Evolutionary conservation across 78 protist genomes (phyloP).

Genomic region (Ministeria vibrans): DNA sequence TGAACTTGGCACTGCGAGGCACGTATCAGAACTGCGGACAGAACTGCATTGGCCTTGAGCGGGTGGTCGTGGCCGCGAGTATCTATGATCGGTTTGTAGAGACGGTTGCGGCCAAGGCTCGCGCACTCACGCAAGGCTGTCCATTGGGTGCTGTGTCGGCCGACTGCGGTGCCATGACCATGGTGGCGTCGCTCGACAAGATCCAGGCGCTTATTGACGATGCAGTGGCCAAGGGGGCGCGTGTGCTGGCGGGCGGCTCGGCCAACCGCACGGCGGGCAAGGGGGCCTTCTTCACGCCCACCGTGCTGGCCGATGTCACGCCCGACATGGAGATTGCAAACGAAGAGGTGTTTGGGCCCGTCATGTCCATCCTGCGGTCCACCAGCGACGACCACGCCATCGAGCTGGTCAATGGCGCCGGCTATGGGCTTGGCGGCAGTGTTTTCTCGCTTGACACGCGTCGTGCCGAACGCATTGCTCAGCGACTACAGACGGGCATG

Average conservation of each 20-base stretch:
- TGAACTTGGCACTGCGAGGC: slow-evolving; percentile 25
- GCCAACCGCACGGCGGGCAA: neutral
- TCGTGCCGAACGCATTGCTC: slow-evolving; percentile 63
- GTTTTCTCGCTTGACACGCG: slow-evolving; percentile 39
- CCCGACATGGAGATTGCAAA: slow-evolving; percentile 23
- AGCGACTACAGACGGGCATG: too few species aligned
- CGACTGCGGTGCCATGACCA: slow-evolving; percentile 66
- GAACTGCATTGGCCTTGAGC: slow-evolving; percentile 33
- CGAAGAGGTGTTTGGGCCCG: slow-evolving; percentile 76
- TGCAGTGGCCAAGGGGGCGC: slow-evolving; percentile 63
- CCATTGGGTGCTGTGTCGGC: slow-evolving; percentile 36
- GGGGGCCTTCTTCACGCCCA: slow-evolving; percentile 51
- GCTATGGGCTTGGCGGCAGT: slow-evolving; percentile 63
- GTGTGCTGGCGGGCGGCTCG: slow-evolving; percentile 49
- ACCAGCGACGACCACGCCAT: slow-evolving; percentile 32
- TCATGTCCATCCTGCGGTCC: slow-evolving; percentile 30
- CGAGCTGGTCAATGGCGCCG: slow-evolving; percentile 41
- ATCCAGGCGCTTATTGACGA: slow-evolving; percentile 44
- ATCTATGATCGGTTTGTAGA: slow-evolving; percentile 52
- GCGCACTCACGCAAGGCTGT: slow-evolving; percentile 42
- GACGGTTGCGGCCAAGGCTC: neutral
- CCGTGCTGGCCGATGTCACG: slow-evolving; percentile 39
- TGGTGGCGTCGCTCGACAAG: slow-evolving; percentile 42
- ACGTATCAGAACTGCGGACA: slow-evolving; percentile 54
- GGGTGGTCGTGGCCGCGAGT: slow-evolving; percentile 44